phyloP scores from a whole-genome alignment of 805 yeast genomes.

The Candida manassasensis region DNA sequence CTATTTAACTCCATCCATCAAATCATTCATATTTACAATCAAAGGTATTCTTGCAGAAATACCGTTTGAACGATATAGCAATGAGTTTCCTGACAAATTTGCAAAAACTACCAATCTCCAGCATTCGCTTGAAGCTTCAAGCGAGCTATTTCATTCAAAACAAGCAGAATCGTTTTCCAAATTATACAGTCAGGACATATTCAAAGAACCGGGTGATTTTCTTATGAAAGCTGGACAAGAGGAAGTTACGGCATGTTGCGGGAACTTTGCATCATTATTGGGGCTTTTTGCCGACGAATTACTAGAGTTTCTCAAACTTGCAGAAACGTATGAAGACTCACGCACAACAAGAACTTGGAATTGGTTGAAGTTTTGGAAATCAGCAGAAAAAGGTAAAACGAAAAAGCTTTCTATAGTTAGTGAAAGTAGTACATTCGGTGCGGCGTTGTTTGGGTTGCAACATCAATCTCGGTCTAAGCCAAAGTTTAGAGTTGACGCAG shows the following conservation, averaged over 20 bases:
- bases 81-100: constrained; percentile 26
- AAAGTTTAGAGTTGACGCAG: constrained; percentile 3
- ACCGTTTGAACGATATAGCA: constrained; percentile 43
- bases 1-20: constrained; percentile 68
- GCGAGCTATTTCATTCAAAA: constrained; percentile 50
- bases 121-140: constrained; percentile 46
- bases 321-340: constrained; percentile 37
- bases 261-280: constrained; percentile 66
- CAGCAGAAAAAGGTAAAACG: background rate
- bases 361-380: constrained; percentile 53
- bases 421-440: constrained; percentile 24
- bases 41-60: constrained; percentile 55
- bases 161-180: constrained; percentile 54
- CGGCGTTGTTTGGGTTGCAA: constrained; percentile 28
- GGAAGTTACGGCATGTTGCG: constrained; percentile 80
- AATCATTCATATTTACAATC: constrained; percentile 60
- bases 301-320: constrained; percentile 38
- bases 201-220: constrained; percentile 30
- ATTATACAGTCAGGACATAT: constrained; percentile 53
- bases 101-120: constrained; percentile 42
- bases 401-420: constrained; percentile 6
- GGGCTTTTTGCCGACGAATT: constrained; percentile 61
- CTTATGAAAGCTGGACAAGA: constrained; percentile 58
- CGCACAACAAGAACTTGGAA: constrained; percentile 34
- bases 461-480: constrained; percentile 17